phyloP scores from a whole-genome alignment of 192 early-diverging fungal genomes.

The Umbelopsis sp. region DNA sequence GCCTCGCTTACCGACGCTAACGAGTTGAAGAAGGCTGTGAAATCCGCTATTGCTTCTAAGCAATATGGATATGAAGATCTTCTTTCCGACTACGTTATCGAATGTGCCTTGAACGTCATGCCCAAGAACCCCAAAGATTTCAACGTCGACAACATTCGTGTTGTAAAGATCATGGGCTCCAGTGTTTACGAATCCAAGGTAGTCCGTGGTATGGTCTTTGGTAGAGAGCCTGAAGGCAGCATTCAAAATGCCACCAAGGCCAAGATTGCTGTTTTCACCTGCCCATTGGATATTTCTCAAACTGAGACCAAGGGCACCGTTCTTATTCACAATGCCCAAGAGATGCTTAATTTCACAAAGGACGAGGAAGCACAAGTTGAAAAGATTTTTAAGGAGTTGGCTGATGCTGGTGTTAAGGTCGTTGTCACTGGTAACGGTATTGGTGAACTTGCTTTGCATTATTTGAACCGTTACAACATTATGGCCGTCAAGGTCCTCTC shows the following conservation, averaged over 20 bases:
- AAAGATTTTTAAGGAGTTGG: slow-evolving; percentile 83
- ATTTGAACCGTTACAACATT: slow-evolving; percentile 89
- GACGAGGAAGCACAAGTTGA: slow-evolving; percentile 95
- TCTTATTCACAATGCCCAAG: slow-evolving; percentile 91
- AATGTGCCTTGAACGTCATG: slow-evolving; percentile 88
- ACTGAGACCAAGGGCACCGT: slow-evolving; percentile 99
- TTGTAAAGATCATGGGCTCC: slow-evolving; percentile 97
- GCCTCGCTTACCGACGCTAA: slow-evolving; percentile 48
- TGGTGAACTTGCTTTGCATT: slow-evolving; percentile 95
- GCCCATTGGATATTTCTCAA: slow-evolving; percentile 88
- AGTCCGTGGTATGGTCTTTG: slow-evolving; percentile 97
- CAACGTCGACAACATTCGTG: slow-evolving; percentile 94
- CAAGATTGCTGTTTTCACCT: slow-evolving; percentile 94
- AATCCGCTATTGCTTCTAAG: slow-evolving; percentile 86
- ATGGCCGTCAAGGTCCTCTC: slow-evolving; percentile 88
- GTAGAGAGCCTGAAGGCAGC: slow-evolving; percentile 85
- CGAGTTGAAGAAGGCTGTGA: slow-evolving; percentile 77
- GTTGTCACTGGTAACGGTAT: slow-evolving; percentile 87
- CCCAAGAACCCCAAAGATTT: slow-evolving; percentile 86
- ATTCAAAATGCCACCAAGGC: slow-evolving; percentile 74
- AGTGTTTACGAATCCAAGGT: slow-evolving; percentile 87
- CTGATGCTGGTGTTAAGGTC: slow-evolving; percentile 89
- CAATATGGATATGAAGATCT: slow-evolving; percentile 95
- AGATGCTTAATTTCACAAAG: slow-evolving; percentile 96
- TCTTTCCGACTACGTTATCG: slow-evolving; percentile 76